Evolutionary conservation across 2,329 filamentous ascomycete species (phyloP).

Genomic region (Stachybotrys chlorohalonatus): DNA sequence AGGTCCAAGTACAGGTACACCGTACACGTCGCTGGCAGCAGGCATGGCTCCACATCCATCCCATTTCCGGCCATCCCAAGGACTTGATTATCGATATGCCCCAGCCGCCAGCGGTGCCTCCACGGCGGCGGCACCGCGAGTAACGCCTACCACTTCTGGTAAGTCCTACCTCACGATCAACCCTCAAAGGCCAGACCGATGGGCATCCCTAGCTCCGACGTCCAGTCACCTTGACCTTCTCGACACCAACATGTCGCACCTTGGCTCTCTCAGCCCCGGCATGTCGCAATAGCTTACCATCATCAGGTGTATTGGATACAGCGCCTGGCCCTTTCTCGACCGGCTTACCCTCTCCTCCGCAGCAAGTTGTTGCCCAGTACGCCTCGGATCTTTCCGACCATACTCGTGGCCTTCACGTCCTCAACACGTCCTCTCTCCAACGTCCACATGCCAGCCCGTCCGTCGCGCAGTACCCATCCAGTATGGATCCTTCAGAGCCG

Average conservation of each 20-base stretch:
- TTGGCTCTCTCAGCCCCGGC: no score
- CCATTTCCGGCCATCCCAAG: no score
- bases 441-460: slow-evolving; percentile 40
- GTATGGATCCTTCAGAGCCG: slow-evolving; percentile 51
- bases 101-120: background rate
- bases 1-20: no score
- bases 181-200: no score
- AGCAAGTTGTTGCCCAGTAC: background rate
- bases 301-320: background rate
- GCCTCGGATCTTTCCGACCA: background rate
- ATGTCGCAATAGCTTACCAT: background rate
- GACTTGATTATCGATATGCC: background rate
- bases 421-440: slow-evolving; percentile 1
- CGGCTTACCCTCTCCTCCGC: background rate
- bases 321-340: background rate
- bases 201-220: no score
- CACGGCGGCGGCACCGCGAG: background rate
- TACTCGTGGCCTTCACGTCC: no score
- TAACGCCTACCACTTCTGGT: background rate
- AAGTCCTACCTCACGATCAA: background rate
- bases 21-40: no score
- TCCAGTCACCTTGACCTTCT: no score
- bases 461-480: slow-evolving; percentile 41
- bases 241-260: no score
- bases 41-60: no score